These are phyloP conservation scores for Aegle marmelos DNA, from an alignment of 345 rosid genomes.

Conservation along the genomic window DNA sequence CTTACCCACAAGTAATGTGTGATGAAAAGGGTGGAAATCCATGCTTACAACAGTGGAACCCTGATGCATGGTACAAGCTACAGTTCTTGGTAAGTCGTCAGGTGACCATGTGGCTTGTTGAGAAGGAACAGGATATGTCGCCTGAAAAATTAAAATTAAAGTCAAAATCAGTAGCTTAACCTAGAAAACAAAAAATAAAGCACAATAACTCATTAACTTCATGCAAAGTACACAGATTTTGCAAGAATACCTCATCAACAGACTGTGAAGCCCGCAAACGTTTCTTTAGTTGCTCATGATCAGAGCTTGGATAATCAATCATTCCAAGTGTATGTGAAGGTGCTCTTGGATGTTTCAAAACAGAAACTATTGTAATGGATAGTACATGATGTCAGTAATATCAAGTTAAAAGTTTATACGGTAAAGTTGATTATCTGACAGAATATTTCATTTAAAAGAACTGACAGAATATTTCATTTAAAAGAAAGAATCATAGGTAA, in stretches of 20 bases:
- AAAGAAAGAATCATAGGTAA: not conserved
- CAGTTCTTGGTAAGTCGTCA: conserved; percentile 63
- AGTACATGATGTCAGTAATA: not conserved
- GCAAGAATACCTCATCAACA: conserved; percentile 55
- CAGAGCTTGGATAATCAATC: conserved; percentile 56
- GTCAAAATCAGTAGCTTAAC: not conserved
- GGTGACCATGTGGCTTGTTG: conserved; percentile 51
- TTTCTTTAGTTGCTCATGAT: conserved; percentile 61
- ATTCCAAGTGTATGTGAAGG: conserved; percentile 44
- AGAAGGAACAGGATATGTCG: conserved; percentile 47
- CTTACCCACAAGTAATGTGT: conserved; percentile 58
- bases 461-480: not conserved
- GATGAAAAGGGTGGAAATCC: conserved; percentile 72
- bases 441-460: not conserved
- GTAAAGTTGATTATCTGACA: not conserved
- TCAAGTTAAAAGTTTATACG: conserved; percentile 2
- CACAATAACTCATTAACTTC: conserved; percentile 2
- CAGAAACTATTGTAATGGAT: conserved; percentile 31
- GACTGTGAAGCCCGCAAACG: conserved; percentile 56
- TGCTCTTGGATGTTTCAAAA: conserved; percentile 56
- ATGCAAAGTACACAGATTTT: not conserved
- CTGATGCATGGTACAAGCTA: conserved; percentile 54
- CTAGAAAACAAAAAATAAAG: conserved; percentile 6
- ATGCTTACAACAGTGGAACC: conserved; percentile 64
- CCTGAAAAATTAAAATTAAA: conserved; percentile 32